phyloP scores from a whole-genome alignment of 495 filamentous ascomycete genomes.

The Penicillium simplicissimum region DNA sequence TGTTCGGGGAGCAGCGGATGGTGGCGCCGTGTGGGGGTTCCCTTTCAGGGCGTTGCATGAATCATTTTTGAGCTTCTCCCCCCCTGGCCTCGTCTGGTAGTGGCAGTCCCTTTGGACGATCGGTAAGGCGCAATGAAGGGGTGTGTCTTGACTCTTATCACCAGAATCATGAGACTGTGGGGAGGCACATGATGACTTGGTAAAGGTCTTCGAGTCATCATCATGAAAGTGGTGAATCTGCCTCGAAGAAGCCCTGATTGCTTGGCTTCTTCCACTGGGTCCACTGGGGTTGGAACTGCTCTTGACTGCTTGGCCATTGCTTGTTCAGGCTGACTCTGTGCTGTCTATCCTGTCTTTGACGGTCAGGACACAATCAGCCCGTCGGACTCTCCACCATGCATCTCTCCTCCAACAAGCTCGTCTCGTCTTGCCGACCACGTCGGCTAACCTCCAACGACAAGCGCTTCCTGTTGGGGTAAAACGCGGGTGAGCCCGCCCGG shows the following conservation, averaged over 20 bases:
- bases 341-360: neutral
- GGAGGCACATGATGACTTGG: neutral
- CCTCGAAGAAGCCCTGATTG: neutral
- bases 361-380: neutral
- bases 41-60: neutral
- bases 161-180: neutral
- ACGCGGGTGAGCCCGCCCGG: conserved; percentile 13
- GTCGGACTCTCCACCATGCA: neutral
- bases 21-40: conserved; percentile 8
- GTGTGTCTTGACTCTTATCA: neutral
- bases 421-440: conserved; percentile 15
- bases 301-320: neutral
- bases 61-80: conserved; percentile 5
- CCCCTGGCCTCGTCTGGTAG: neutral
- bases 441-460: conserved; percentile 15
- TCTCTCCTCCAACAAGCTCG: neutral
- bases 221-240: neutral
- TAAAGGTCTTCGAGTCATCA: neutral
- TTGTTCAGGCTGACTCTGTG: neutral
- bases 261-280: conserved; percentile 15
- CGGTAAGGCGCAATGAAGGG: neutral
- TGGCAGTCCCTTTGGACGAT: conserved; percentile 8
- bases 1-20: conserved; percentile 3
- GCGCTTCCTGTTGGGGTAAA: conserved; percentile 16
- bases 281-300: neutral